Base-by-base conservation (phyloP, 2,329 filamentous ascomycete species). In the Septoria linicola region DNA sequence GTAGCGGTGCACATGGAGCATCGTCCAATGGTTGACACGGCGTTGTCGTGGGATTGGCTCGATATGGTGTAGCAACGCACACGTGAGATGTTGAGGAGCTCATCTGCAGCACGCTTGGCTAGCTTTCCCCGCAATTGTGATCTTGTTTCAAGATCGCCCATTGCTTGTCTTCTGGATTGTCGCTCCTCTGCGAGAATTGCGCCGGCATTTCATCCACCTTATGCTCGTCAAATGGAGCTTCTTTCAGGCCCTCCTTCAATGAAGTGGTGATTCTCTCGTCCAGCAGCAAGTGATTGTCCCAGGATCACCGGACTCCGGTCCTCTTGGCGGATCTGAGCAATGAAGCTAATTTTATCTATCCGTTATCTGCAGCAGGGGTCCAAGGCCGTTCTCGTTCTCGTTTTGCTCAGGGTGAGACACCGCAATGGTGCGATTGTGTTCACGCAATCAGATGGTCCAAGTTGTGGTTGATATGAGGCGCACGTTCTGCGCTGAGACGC, bases 371-470 rank as follows among this genome's bases (percentile, higher is more conserved):
- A n/a, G 20, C 36, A 1, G 20, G 36, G 36, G 36, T 39, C 20
- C 36, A 19, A 16, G 34, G 34, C 19, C 34, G 34, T 36, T 36
- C 16, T 39, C 36, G 36, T 39, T 39, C 35, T 37, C 35, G n/a
- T n/a, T 36, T 19, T 36, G 34, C 17, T 2, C 11, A n/a, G 34
- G 16, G 34, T 36, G 34, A 36, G 34, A 36, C 34, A 19, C n/a
- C 34, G 8, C 8, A 19, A 36, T 36, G n/a, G 7, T 36, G 14
- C 1, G 34, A 36, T 36, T n/a, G 11, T 16, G 34, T 10, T 17
- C n/a, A 16, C 34, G 11, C 11, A 7, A 3, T 36, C 34, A 16
- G n/a, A n/a, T n/a, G n/a, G n/a, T n/a, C n/a, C n/a, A n/a, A n/a
- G n/a, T n/a, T n/a, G n/a, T n/a, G n/a, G 31, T 4, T 34, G n/a